Conservation (phyloP, 371 early-diverging fungal species). For the Mortierella sp. region DNA sequence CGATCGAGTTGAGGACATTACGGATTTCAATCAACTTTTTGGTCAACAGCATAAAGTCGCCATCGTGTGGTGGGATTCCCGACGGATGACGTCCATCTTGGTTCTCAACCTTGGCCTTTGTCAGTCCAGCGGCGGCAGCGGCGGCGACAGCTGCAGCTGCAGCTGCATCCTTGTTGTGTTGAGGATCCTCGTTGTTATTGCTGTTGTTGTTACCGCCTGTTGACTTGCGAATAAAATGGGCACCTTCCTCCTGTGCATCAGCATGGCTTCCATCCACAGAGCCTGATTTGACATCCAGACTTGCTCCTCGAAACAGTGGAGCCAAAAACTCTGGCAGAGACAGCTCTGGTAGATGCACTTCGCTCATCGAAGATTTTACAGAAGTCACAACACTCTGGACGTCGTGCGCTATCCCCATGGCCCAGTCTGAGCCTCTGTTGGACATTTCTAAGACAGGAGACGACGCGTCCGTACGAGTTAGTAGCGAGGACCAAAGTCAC, state of each 20-base stretch:
- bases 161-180: slow-evolving; percentile 12
- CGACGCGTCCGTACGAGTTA: neutral
- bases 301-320: slow-evolving; percentile 41
- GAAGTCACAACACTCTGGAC: slow-evolving; percentile 35
- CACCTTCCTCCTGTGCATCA: slow-evolving; percentile 24
- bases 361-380: slow-evolving; percentile 39
- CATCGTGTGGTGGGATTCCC: slow-evolving; percentile 61
- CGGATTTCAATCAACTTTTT: slow-evolving; percentile 94
- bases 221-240: slow-evolving; percentile 40
- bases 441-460: slow-evolving; percentile 38
- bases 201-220: slow-evolving; percentile 29
- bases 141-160: slow-evolving; percentile 48
- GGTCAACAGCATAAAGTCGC: slow-evolving; percentile 89
- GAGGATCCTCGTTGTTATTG: slow-evolving; percentile 37
- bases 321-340: slow-evolving; percentile 50
- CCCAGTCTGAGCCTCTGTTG: slow-evolving; percentile 51
- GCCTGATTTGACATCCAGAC: slow-evolving; percentile 16
- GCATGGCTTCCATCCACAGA: slow-evolving; percentile 5
- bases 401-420: slow-evolving; percentile 43
- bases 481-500: too few species aligned
- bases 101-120: slow-evolving; percentile 42
- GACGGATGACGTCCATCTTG: slow-evolving; percentile 38
- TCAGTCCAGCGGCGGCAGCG: slow-evolving; percentile 33
- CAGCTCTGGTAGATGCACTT: slow-evolving; percentile 40
- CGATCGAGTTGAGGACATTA: slow-evolving; percentile 88